phyloP scores from a whole-genome alignment of 768 basidiomycete genomes.

The Rhodotorula babjevae region DNA sequence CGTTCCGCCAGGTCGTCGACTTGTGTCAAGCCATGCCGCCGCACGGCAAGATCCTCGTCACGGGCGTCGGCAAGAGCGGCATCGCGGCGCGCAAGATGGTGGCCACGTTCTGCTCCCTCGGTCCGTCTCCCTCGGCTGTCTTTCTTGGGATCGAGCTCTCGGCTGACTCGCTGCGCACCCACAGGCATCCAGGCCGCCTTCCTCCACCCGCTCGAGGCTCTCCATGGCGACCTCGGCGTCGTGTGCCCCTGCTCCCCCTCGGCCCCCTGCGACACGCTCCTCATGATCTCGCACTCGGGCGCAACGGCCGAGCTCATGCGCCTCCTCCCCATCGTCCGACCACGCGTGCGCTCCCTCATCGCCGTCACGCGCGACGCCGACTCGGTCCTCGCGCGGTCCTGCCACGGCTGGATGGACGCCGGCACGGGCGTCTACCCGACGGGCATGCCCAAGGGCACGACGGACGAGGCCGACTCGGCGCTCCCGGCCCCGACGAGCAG shows the following conservation, averaged over 20 bases:
- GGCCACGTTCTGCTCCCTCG: constrained; percentile 43
- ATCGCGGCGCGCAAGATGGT: constrained; percentile 42
- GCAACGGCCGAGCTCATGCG: constrained; percentile 42
- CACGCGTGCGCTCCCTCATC: constrained; percentile 32
- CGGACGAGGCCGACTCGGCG: constrained; percentile 42
- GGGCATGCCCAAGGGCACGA: constrained; percentile 23
- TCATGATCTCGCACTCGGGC: constrained; percentile 44
- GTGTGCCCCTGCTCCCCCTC: constrained; percentile 37
- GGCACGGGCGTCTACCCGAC: constrained; percentile 36
- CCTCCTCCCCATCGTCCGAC: constrained; percentile 38
- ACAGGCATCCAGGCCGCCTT: constrained; percentile 41
- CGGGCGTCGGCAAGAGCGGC: constrained; percentile 43
- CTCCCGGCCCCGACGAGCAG: constrained; percentile 43
- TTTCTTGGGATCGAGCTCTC: no score
- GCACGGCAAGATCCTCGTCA: constrained; percentile 39
- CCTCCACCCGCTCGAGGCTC: constrained; percentile 43
- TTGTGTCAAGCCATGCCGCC: constrained; percentile 27
- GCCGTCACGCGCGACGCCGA: constrained; percentile 40
- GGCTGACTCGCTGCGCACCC: background rate
- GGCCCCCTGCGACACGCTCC: constrained; percentile 36
- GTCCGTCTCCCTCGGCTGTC: constrained; percentile 11
- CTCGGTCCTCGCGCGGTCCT: constrained; percentile 37
- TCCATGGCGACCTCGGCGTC: constrained; percentile 44
- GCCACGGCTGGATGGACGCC: constrained; percentile 40
- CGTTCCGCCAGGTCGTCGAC: constrained; percentile 36